These are phyloP conservation scores for Hippophae rhamnoides DNA, from an alignment of 306 rosid species.

Conservation along the genomic window DNA sequence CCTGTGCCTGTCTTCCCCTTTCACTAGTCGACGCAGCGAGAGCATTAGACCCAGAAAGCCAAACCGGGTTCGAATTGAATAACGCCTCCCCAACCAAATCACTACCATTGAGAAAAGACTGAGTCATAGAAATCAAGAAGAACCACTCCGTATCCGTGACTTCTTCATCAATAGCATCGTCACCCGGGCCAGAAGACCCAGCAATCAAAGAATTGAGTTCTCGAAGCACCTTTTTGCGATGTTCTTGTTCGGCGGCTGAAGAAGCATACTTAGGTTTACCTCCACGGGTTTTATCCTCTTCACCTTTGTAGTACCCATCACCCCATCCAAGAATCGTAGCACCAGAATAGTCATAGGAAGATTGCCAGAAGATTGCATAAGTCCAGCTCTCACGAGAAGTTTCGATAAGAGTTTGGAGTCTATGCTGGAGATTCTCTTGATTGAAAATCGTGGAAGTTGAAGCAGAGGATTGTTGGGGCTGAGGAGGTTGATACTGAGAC, in stretches of 20 bases:
- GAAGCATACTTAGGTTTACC: constrained; percentile 27
- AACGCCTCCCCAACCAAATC: constrained; percentile 72
- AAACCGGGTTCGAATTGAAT: constrained; percentile 40
- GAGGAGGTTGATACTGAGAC: background rate
- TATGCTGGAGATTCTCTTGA: constrained; percentile 83
- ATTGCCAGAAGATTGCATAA: constrained; percentile 95
- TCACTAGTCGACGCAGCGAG: constrained; percentile 47
- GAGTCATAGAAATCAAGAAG: constrained; percentile 86
- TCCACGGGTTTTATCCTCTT: constrained; percentile 43
- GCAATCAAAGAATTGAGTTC: constrained; percentile 82
- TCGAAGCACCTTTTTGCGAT: constrained; percentile 67
- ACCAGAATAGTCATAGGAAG: constrained; percentile 51
- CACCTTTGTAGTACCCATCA: constrained; percentile 88
- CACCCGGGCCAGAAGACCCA: constrained; percentile 37
- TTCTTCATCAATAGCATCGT: constrained; percentile 66
- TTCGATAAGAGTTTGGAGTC: constrained; percentile 76
- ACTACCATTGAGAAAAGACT: constrained; percentile 52
- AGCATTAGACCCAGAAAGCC: constrained; percentile 56
- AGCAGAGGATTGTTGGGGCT: constrained; percentile 37
- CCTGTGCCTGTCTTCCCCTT: constrained; percentile 59
- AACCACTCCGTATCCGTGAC: constrained; percentile 98
- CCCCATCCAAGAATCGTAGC: constrained; percentile 78
- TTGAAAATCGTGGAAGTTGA: constrained; percentile 42
- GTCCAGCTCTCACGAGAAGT: constrained; percentile 70
- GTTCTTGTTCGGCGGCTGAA: constrained; percentile 60